A percentile compares a stretch with the other conserved stretches of the same genome.
Conservation (phyloP, 2,329 filamentous ascomycete genomes). For the Cordyceps tenuipes region DNA sequence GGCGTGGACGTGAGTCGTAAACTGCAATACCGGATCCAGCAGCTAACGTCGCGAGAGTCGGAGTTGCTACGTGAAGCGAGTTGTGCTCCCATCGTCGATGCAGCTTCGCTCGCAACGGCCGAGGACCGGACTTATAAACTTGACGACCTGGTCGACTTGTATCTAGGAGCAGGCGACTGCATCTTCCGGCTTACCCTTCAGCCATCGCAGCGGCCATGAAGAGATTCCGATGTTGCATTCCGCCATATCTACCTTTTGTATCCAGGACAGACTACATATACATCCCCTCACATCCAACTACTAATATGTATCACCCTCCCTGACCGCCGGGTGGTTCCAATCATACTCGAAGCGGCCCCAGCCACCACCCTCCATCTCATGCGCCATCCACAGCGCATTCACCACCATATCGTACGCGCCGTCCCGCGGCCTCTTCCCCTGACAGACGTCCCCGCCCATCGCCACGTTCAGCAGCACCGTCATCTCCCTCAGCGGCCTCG, state of each 20-base stretch:
- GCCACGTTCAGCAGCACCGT: constrained; percentile 51
- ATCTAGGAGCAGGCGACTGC: neutral
- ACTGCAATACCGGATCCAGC: neutral
- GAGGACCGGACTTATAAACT: neutral
- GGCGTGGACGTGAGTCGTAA: too few relatives aligned
- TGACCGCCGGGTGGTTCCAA: constrained; percentile 28
- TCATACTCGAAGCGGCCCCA: constrained; percentile 47
- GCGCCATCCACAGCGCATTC: constrained; percentile 42
- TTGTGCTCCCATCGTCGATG: neutral
- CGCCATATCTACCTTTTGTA: neutral
- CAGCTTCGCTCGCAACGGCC: neutral
- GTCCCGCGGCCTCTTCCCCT: constrained; percentile 40
- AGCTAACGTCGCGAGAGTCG: neutral
- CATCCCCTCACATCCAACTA: neutral
- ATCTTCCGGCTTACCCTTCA: neutral
- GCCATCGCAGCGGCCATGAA: neutral
- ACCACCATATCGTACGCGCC: constrained; percentile 50
- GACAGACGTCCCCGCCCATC: constrained; percentile 52
- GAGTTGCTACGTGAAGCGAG: neutral
- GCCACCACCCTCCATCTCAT: constrained; percentile 42
- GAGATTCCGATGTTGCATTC: neutral
- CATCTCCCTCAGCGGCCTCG: constrained; percentile 46
- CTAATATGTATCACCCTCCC: constrained; percentile 26
- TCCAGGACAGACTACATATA: neutral
- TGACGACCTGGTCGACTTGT: neutral